phyloP scores from a whole-genome alignment of 768 basidiomycete species.

The Termitomyces sp. region DNA sequence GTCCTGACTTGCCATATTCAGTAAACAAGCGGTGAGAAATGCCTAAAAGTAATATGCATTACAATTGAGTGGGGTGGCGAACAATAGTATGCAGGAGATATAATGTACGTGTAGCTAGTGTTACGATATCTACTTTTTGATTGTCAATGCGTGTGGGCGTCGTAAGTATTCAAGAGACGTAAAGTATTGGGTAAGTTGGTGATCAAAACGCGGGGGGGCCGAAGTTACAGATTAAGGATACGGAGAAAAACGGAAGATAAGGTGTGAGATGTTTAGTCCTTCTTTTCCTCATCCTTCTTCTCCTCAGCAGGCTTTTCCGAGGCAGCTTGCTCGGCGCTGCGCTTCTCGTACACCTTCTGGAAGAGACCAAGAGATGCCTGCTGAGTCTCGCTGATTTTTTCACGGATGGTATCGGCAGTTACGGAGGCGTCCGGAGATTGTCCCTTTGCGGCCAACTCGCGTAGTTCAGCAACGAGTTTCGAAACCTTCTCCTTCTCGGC shows the following conservation, averaged over 20 bases:
- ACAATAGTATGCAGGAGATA: conserved; percentile 9
- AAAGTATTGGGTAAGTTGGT: conserved; percentile 4
- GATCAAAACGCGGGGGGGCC: neutral
- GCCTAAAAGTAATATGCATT: neutral
- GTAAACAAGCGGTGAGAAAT: neutral
- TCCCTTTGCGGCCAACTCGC: conserved; percentile 87
- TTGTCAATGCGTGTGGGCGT: conserved; percentile 17
- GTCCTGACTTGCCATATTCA: neutral
- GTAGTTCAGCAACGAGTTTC: conserved; percentile 82
- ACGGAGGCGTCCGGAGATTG: conserved; percentile 81
- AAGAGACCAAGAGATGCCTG: conserved; percentile 94
- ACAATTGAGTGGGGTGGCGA: conserved; percentile 15
- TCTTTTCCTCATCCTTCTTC: conserved; percentile 75
- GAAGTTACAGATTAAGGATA: neutral
- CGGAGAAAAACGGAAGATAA: neutral
- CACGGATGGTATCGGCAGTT: conserved; percentile 84
- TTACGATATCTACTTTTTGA: conserved; percentile 17
- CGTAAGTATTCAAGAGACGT: conserved; percentile 12
- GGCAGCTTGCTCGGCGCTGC: conserved; percentile 65
- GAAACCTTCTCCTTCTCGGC: conserved; percentile 93
- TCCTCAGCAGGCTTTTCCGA: conserved; percentile 38
- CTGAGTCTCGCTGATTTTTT: conserved; percentile 92
- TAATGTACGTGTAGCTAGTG: conserved; percentile 11
- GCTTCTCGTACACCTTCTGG: conserved; percentile 98
- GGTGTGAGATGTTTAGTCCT: conserved; percentile 52